A percentile compares a stretch with the other conserved stretches of the same genome.
Conservation (phyloP, 2,329 filamentous ascomycete genomes). For the Didymella glomerata region DNA sequence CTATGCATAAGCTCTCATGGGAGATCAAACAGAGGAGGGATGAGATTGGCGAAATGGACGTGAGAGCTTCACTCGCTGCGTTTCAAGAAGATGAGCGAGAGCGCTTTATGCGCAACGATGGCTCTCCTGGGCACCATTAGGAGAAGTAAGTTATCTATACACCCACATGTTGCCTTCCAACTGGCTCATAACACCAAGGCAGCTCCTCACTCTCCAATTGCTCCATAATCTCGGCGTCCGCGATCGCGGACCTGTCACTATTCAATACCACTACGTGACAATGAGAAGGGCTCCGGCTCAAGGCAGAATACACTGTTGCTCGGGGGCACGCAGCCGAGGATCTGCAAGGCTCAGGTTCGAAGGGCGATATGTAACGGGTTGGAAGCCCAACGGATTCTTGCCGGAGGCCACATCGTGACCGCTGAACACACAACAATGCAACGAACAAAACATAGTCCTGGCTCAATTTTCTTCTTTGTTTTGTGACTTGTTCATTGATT, state of each 20-base stretch:
- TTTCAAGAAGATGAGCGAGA: background rate
- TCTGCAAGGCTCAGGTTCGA: no score
- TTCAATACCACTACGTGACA: background rate
- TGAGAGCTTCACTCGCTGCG: background rate
- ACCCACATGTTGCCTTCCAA: background rate
- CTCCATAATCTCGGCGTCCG: background rate
- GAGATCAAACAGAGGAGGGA: background rate
- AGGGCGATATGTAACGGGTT: no score
- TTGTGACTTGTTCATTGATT: no score
- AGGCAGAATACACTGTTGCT: no score
- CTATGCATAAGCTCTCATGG: constrained; percentile 22
- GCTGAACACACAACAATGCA: no score
- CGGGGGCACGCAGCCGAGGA: no score
- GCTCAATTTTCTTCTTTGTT: no score
- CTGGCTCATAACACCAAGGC: background rate
- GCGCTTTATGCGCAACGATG: background rate
- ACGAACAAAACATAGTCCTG: no score
- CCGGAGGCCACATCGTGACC: no score
- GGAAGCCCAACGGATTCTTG: no score
- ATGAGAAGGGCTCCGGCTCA: background rate
- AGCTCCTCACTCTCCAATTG: background rate
- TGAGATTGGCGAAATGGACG: background rate
- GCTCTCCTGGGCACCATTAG: background rate
- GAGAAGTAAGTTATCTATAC: background rate
- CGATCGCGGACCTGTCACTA: background rate